Percentiles rank a stretch among this genome's conserved stretches.
phyloP scores from a whole-genome alignment of 352 stramenopile genomes.

The Pythium myriotylum region DNA sequence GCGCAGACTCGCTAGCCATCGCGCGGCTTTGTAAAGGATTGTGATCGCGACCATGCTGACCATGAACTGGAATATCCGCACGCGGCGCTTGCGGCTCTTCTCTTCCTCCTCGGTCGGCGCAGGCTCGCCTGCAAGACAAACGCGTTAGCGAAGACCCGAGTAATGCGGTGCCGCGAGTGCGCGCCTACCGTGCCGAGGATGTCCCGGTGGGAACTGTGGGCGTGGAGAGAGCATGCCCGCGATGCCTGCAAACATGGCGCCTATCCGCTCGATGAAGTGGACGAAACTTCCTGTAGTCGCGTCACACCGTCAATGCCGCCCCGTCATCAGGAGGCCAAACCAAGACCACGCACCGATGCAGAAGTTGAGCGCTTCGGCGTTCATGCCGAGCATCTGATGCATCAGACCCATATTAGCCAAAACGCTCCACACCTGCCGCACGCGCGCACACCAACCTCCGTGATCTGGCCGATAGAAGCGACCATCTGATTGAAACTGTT shows the following conservation, averaged over 20 bases:
- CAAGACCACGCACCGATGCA: conserved; percentile 33
- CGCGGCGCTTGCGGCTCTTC: conserved; percentile 61
- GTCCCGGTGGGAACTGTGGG: conserved; percentile 60
- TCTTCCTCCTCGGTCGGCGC: conserved; percentile 72
- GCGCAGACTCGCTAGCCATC: conserved; percentile 58
- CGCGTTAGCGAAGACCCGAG: too few relatives aligned
- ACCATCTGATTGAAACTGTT: conserved; percentile 42
- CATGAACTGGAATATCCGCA: conserved; percentile 83
- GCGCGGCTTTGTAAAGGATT: conserved; percentile 59
- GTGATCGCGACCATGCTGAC: conserved; percentile 57
- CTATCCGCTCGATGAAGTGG: conserved; percentile 84
- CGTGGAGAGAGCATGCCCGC: conserved; percentile 69
- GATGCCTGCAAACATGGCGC: conserved; percentile 69
- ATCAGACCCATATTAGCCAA: not conserved
- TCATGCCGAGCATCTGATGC: conserved; percentile 41
- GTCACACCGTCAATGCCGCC: too few relatives aligned
- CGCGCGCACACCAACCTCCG: conserved; percentile 24
- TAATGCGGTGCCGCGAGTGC: too few relatives aligned
- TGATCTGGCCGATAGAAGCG: conserved; percentile 43
- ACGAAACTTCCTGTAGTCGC: conserved; percentile 63
- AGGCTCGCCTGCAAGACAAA: too few relatives aligned
- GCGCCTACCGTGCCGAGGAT: conserved; percentile 80
- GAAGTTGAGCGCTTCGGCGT: conserved; percentile 44
- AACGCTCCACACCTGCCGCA: not conserved
- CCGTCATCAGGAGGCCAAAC: too few relatives aligned